A percentile compares a stretch with the other conserved stretches of the same genome.
phyloP scores from a whole-genome alignment of 345 rosid genomes.

The Isatis tinctoria region DNA sequence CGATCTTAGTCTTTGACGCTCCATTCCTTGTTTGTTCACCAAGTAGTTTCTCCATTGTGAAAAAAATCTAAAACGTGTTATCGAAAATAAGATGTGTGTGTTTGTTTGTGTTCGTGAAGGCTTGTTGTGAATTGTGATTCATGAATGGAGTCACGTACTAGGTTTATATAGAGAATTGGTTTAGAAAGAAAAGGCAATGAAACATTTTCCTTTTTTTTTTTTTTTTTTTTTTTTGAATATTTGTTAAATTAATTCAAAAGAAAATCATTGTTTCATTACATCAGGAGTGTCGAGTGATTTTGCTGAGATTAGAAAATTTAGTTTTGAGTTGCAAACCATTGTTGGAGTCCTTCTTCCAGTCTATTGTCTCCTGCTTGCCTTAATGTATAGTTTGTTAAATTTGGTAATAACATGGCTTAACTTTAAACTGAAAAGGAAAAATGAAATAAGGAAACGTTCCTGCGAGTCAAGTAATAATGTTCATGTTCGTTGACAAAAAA shows the following conservation, averaged over 20 bases:
- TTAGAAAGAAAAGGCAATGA: background rate
- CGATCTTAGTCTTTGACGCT: slow-evolving; percentile 74
- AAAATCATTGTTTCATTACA: too few relatives aligned
- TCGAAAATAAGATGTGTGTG: background rate
- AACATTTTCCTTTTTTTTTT: background rate
- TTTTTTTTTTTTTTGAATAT: too few relatives aligned
- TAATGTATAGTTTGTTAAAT: background rate
- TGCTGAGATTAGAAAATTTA: too few relatives aligned
- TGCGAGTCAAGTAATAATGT: background rate
- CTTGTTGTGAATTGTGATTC: background rate
- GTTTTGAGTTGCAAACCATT: too few relatives aligned
- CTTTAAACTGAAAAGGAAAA: background rate
- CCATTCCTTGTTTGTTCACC: slow-evolving; percentile 12
- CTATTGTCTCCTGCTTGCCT: too few relatives aligned
- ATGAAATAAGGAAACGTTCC: background rate
- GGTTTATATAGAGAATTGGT: slow-evolving; percentile 1
- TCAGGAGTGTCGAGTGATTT: too few relatives aligned
- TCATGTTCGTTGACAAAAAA: too few relatives aligned
- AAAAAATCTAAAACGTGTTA: background rate
- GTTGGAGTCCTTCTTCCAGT: too few relatives aligned
- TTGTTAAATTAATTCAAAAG: too few relatives aligned
- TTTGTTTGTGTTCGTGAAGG: background rate
- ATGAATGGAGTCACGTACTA: background rate
- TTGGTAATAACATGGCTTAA: background rate
- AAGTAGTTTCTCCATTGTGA: slow-evolving; percentile 26